These are phyloP conservation scores for Paraconiothyrium brasiliense DNA, from an alignment of 2,329 filamentous ascomycete genomes.

Conservation along the genomic window DNA sequence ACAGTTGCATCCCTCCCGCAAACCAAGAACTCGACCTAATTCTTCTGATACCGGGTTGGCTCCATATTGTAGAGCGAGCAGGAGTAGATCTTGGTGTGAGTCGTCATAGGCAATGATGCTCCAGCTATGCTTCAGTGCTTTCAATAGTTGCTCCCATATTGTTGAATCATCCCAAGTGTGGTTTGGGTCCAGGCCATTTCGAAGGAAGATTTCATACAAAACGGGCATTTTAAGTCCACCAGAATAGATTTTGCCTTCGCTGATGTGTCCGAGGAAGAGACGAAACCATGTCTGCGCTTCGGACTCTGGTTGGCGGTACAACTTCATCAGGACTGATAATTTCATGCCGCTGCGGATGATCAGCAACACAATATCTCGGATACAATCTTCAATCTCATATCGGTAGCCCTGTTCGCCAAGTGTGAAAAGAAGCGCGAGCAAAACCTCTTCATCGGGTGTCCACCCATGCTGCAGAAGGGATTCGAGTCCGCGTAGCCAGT, in stretches of 20 bases:
- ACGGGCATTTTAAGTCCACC: neutral
- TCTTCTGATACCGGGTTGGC: neutral
- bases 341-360: neutral
- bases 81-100: neutral
- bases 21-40: neutral
- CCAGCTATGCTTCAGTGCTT: neutral
- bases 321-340: neutral
- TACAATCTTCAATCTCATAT: neutral
- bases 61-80: neutral
- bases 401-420: neutral
- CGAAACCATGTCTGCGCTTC: neutral
- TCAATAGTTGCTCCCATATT: slow-evolving; percentile 6
- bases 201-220: slow-evolving; percentile 1
- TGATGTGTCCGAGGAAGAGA: neutral
- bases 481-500: neutral
- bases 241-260: no score
- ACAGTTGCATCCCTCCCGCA: neutral
- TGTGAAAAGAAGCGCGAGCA: neutral
- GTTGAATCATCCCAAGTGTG: neutral
- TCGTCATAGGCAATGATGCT: no score
- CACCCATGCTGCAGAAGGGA: slow-evolving; percentile 1
- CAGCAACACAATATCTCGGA: neutral
- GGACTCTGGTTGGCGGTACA: no score
- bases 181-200: slow-evolving; percentile 9
- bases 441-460: neutral